Conservation (phyloP, 2,329 filamentous ascomycete species). For the Phyllosticta ampelicida region DNA sequence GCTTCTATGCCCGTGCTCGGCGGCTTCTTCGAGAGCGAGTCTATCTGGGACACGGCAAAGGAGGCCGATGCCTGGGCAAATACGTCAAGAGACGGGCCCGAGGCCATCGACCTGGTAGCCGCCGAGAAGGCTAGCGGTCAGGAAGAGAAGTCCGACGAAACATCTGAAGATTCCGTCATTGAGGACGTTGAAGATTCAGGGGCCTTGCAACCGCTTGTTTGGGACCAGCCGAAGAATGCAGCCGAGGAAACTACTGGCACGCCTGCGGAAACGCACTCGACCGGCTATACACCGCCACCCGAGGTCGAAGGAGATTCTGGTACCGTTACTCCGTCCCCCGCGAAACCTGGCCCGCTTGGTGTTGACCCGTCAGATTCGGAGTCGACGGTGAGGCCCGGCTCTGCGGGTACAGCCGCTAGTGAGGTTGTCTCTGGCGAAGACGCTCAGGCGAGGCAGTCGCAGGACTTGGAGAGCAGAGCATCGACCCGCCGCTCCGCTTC, state of each 20-base stretch:
- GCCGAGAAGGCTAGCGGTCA: background rate
- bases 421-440: background rate
- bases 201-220: background rate
- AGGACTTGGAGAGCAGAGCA: constrained; percentile 12
- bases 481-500: constrained; percentile 27
- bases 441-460: background rate
- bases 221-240: background rate
- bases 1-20: constrained; percentile 1
- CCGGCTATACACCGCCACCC: background rate
- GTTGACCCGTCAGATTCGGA: constrained; percentile 22
- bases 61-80: constrained; percentile 21
- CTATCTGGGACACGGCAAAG: constrained; percentile 23
- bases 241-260: background rate
- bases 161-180: background rate
- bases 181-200: background rate
- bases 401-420: background rate
- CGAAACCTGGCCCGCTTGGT: background rate
- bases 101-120: background rate
- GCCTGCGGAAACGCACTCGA: background rate
- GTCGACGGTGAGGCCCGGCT: constrained; percentile 21
- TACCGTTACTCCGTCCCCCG: background rate
- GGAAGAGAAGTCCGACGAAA: background rate
- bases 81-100: background rate
- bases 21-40: constrained; percentile 23
- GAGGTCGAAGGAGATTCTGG: background rate